phyloP scores from a whole-genome alignment of 2,329 filamentous ascomycete species.

The Sporothrix variecibatus region DNA sequence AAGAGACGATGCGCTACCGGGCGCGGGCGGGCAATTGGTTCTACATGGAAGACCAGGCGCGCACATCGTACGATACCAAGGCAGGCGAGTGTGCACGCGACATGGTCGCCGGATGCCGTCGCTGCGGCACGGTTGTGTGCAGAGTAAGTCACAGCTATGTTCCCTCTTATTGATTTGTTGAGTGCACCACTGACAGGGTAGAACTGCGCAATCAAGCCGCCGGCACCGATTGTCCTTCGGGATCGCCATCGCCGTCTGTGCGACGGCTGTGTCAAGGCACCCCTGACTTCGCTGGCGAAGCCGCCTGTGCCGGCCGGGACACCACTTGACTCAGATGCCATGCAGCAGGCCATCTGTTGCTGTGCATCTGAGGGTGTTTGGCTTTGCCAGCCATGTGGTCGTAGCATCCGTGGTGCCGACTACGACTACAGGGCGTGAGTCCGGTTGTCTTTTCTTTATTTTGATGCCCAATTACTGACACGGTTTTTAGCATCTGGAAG shows the following conservation, averaged over 20 bases:
- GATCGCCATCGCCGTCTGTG: constrained; percentile 82
- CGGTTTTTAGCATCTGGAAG: constrained; percentile 67
- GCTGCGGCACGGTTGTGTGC: constrained; percentile 76
- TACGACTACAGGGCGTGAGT: constrained; percentile 59
- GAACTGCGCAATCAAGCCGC: constrained; percentile 90
- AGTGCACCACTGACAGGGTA: constrained; percentile 42
- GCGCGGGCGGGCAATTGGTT: constrained; percentile 60
- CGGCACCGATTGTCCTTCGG: constrained; percentile 65
- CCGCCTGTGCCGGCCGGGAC: constrained; percentile 48
- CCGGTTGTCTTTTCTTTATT: too few relatives aligned
- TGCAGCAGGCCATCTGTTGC: constrained; percentile 59
- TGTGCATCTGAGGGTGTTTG: constrained; percentile 65
- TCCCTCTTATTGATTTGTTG: not conserved
- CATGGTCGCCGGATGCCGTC: constrained; percentile 79
- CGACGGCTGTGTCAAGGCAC: constrained; percentile 69
- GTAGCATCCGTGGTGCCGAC: constrained; percentile 64
- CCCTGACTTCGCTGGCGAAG: constrained; percentile 59
- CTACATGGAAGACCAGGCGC: constrained; percentile 57
- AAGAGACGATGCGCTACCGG: constrained; percentile 59
- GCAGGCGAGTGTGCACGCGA: constrained; percentile 80
- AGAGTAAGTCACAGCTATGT: constrained; percentile 58
- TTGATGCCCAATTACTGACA: not conserved
- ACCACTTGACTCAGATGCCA: constrained; percentile 53
- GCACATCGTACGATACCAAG: constrained; percentile 60
- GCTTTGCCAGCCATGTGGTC: constrained; percentile 84